These are phyloP conservation scores for Geotrichum fermentans DNA, from an alignment of 1,139 yeast species.

Conservation along the genomic window DNA sequence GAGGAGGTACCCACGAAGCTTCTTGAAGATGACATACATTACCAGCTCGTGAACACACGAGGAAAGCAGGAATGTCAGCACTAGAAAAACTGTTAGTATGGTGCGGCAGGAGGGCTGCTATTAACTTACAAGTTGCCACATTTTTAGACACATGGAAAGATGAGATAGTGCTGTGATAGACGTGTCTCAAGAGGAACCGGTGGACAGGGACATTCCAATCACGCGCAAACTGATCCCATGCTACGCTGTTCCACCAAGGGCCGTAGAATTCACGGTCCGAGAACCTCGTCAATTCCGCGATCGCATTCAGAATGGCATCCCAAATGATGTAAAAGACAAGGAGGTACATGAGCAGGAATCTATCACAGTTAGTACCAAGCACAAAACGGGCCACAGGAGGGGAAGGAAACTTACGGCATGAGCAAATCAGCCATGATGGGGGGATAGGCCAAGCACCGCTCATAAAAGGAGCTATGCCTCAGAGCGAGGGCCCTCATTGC, in stretches of 20 bases:
- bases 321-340: constrained; percentile 84
- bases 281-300: constrained; percentile 80
- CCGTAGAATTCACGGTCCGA: constrained; percentile 93
- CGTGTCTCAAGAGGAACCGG: constrained; percentile 81
- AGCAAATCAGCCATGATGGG: constrained; percentile 66
- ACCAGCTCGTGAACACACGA: constrained; percentile 84
- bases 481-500: constrained; percentile 56
- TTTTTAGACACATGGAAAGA: constrained; percentile 60
- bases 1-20: constrained; percentile 73
- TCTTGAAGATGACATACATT: constrained; percentile 82
- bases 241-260: constrained; percentile 95
- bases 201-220: constrained; percentile 98
- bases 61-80: constrained; percentile 77
- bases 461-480: constrained; percentile 45
- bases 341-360: constrained; percentile 54
- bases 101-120: not conserved
- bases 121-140: constrained; percentile 50
- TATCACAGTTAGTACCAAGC: not conserved
- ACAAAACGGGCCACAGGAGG: constrained; percentile 13
- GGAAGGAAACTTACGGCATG: constrained; percentile 53
- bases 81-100: constrained; percentile 9
- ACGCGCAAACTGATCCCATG: constrained; percentile 91
- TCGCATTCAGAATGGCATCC: constrained; percentile 85
- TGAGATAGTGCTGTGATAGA: constrained; percentile 84
- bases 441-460: constrained; percentile 52